phyloP scores from a whole-genome alignment of 441 rosid species.

The Gossypium gossypioides region DNA sequence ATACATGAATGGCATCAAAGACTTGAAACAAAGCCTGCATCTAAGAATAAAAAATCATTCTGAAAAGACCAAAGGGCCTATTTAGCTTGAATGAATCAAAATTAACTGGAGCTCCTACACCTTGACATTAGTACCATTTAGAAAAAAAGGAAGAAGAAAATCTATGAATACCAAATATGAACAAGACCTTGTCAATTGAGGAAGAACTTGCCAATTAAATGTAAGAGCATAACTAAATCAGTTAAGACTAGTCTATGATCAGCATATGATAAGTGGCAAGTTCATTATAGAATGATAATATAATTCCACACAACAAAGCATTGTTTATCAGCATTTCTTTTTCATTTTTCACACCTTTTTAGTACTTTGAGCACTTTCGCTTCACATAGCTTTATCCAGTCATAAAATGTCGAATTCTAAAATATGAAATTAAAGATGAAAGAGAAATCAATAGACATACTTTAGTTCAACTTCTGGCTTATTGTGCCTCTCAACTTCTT shows the following conservation, averaged over 20 bases:
- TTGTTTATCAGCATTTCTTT: background rate
- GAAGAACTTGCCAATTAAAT: background rate
- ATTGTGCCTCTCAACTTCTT: slow-evolving; percentile 98
- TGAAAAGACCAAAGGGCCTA: background rate
- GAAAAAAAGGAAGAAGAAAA: background rate
- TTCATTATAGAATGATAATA: background rate
- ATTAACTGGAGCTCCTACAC: background rate
- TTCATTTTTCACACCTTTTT: background rate
- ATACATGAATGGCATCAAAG: background rate
- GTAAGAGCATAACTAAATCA: background rate
- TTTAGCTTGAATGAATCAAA: background rate
- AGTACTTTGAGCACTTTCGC: background rate
- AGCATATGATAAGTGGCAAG: background rate
- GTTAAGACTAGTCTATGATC: background rate
- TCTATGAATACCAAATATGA: background rate
- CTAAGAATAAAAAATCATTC: background rate
- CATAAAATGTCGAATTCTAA: background rate
- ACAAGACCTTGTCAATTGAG: background rate
- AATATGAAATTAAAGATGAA: background rate
- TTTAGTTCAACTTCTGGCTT: slow-evolving; percentile 95
- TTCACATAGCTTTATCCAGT: background rate
- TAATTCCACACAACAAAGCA: background rate
- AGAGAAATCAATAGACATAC: slow-evolving; percentile 40
- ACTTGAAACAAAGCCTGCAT: background rate
- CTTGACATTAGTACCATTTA: background rate